These are phyloP conservation scores for Venturia pyrina DNA, from an alignment of 2,329 filamentous ascomycete species.

Conservation along the genomic window DNA sequence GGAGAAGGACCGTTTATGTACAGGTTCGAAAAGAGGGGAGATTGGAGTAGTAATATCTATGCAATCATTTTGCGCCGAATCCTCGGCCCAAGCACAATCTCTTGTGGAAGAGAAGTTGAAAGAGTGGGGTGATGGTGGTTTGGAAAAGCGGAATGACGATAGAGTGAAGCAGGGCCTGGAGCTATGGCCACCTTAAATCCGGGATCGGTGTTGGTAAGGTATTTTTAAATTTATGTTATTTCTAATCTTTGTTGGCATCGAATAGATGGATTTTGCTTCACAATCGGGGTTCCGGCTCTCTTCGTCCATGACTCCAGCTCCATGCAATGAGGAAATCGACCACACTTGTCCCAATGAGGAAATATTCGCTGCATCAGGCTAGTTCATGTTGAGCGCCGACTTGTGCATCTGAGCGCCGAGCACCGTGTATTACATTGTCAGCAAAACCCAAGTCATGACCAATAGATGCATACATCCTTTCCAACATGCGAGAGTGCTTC, in stretches of 20 bases:
- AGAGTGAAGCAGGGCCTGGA: neutral
- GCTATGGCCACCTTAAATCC: neutral
- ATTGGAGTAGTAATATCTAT: neutral
- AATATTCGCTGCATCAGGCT: neutral
- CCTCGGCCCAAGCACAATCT: neutral
- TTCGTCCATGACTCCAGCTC: no score
- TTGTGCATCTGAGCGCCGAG: no score
- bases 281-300: no score
- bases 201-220: neutral
- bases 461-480: no score
- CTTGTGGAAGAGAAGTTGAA: neutral
- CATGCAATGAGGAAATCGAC: no score
- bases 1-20: neutral
- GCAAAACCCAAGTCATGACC: no score
- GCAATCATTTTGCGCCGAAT: neutral
- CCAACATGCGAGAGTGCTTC: no score
- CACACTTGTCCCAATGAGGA: neutral
- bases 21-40: neutral
- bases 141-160: conserved; percentile 2
- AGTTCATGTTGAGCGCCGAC: no score
- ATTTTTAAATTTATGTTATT: neutral
- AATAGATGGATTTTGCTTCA: no score
- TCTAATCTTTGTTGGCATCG: neutral
- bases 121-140: neutral
- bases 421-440: no score